These are phyloP conservation scores for Polyplosphaeria fusca DNA, from an alignment of 495 filamentous ascomycete species.

Conservation along the genomic window DNA sequence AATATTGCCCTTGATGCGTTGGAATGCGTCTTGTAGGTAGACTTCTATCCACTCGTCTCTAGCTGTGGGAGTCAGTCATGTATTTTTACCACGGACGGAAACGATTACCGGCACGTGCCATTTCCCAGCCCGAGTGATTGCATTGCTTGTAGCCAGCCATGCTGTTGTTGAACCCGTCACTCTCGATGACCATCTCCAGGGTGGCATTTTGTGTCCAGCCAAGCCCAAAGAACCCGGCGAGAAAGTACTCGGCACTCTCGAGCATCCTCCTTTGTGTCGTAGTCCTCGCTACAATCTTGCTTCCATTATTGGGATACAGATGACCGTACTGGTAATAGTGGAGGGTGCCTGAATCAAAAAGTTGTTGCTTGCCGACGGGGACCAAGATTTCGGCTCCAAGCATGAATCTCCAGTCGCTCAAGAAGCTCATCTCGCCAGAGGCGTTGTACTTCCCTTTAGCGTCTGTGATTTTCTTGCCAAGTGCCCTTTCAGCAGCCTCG, in stretches of 20 bases:
- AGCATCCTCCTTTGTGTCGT: constrained; percentile 56
- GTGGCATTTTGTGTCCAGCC: constrained; percentile 55
- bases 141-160: constrained; percentile 42
- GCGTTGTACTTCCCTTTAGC: constrained; percentile 41
- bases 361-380: constrained; percentile 50
- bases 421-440: constrained; percentile 49
- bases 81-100: no score
- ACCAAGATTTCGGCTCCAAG: constrained; percentile 52
- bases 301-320: constrained; percentile 55
- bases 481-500: constrained; percentile 24
- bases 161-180: constrained; percentile 32
- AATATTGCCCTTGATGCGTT: constrained; percentile 47
- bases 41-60: constrained; percentile 41
- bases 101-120: constrained; percentile 28
- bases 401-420: constrained; percentile 53
- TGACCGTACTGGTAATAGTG: constrained; percentile 58
- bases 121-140: constrained; percentile 33
- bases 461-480: constrained; percentile 41
- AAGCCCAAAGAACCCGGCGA: constrained; percentile 58
- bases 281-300: constrained; percentile 60
- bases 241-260: constrained; percentile 48
- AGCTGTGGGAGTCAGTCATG: constrained; percentile 29
- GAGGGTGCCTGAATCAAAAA: constrained; percentile 46
- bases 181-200: constrained; percentile 52
- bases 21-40: constrained; percentile 51